Base-by-base conservation (phyloP, 306 rosid genomes). In the Cucumis sativus region DNA sequence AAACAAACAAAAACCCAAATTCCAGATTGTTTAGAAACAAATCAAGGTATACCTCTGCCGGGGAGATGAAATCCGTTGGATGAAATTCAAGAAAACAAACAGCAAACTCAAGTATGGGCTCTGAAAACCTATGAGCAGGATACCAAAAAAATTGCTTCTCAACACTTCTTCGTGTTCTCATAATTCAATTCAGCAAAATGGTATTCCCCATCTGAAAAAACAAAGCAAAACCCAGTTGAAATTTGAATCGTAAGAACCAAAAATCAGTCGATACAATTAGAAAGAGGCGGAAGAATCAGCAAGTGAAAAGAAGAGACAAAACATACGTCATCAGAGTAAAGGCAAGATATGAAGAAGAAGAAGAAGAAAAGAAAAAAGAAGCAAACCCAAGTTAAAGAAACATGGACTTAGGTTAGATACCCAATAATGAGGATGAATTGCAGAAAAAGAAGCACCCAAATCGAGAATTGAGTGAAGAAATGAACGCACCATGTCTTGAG, bases 371-470 rank as follows among this genome's bases (percentile, higher is more conserved):
- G 66, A 40, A 51, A 85, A 67, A 79, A 35, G 10, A 37, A 54
- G n/a, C 35, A 54, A 39, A 69, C 75, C 65, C 83, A 85, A 58
- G 77, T 23, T 35, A 76, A 56, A 77, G 54, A 54, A 41, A 30
- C 8, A 81, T 75, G 77, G 56, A 77, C 58, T 76, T 55, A 23
- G 76, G 75, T 61, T 57, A 74, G 77, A 83, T 77, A 90, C 84
- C 90, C 87, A 81, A 87, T 74, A 87, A 75, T 45, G 78, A n/a
- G 78, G 74, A 81, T 75, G 80, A 79, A 83, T 79, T 80, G 81
- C 80, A 81, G 78, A 67, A 74, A 82, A 84, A 83, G 68, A 81
- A 86, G 90, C 80, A 90, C 83, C 80, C 78, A 83, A 85, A 80
- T 58, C 69, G 81, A 79, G 71, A 82, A 80, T 81, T 84, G 86